These are phyloP conservation scores for Aspergillus leporis DNA, from an alignment of 495 filamentous ascomycete species.

Conservation along the genomic window DNA sequence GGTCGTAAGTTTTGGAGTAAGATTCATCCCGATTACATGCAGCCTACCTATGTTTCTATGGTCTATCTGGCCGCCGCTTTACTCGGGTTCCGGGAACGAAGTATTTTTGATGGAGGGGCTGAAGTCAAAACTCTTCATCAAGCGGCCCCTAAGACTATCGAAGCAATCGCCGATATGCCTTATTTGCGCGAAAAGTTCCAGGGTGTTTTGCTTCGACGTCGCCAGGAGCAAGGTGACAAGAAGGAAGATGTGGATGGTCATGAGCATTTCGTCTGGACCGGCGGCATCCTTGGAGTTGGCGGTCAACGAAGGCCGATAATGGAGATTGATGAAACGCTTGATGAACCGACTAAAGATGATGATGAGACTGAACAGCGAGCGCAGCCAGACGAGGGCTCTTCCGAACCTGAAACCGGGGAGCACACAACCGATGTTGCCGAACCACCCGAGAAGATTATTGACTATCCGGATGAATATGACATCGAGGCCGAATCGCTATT, in stretches of 20 bases:
- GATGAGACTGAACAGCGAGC: background rate
- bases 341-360: background rate
- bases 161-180: constrained; percentile 56
- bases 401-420: background rate
- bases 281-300: constrained; percentile 29
- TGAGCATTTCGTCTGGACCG: constrained; percentile 34
- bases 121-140: constrained; percentile 34
- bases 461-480: constrained; percentile 26
- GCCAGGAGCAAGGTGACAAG: constrained; percentile 15
- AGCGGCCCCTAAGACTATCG: constrained; percentile 51
- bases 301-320: constrained; percentile 16
- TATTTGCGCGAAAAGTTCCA: constrained; percentile 43
- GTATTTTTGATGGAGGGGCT: constrained; percentile 29
- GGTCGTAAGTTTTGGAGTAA: constrained; percentile 36
- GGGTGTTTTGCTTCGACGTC: constrained; percentile 36
- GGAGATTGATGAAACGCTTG: constrained; percentile 1
- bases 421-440: background rate
- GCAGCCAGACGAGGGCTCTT: background rate
- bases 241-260: background rate
- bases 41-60: constrained; percentile 55
- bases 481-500: constrained; percentile 27
- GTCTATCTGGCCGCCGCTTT: constrained; percentile 53
- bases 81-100: constrained; percentile 40
- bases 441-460: constrained; percentile 12
- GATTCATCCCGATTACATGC: constrained; percentile 40